A percentile compares a stretch with the other conserved stretches of the same genome.
Evolutionary conservation across 495 filamentous ascomycete genomes (phyloP).

Genomic region (Penicillium simplicissimum): DNA sequence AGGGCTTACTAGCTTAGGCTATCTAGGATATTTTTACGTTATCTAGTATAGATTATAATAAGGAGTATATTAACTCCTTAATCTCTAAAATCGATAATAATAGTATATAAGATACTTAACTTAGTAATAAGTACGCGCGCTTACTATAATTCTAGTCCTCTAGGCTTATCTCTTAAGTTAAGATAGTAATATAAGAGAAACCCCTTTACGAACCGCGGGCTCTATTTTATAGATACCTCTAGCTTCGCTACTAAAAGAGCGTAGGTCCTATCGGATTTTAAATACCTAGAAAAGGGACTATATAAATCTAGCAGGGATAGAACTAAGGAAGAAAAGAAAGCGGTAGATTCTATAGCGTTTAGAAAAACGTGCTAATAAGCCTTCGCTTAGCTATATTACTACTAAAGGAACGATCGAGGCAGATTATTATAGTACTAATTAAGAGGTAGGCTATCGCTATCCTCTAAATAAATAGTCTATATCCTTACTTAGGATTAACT

Average conservation of each 20-base stretch:
- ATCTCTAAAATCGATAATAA: slow-evolving; percentile 6
- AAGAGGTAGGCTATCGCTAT: too few species aligned
- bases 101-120: neutral
- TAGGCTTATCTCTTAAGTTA: neutral
- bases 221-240: neutral
- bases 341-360: neutral
- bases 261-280: neutral
- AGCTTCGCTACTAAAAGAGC: neutral
- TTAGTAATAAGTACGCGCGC: neutral
- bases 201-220: neutral
- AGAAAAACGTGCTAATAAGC: too few species aligned
- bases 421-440: too few species aligned
- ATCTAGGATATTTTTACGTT: neutral
- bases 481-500: too few species aligned
- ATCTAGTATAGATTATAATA: slow-evolving; percentile 1
- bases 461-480: too few species aligned
- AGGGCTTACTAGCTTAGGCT: slow-evolving; percentile 7
- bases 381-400: too few species aligned
- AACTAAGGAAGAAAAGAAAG: slow-evolving; percentile 3
- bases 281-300: neutral
- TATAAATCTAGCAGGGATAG: neutral
- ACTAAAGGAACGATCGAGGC: too few species aligned
- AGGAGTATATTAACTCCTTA: slow-evolving; percentile 7
- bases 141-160: slow-evolving; percentile 1
- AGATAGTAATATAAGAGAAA: neutral